phyloP scores from a whole-genome alignment of 169 alveolate species.

The Fabrea salina region DNA sequence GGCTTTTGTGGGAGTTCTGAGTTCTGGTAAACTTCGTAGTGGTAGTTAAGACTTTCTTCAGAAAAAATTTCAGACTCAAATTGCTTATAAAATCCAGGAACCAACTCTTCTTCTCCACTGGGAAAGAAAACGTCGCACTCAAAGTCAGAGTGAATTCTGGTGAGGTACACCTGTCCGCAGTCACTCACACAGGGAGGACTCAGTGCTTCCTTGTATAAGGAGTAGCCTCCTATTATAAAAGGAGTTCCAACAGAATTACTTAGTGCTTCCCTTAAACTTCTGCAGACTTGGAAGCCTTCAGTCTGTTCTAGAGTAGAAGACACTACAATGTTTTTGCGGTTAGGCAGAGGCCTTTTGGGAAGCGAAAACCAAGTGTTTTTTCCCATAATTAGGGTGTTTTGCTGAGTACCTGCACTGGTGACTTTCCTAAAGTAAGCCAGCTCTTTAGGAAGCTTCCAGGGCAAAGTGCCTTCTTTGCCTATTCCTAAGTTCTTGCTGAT shows the following conservation, averaged over 20 bases:
- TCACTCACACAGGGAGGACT: constrained; percentile 52
- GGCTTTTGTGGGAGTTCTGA: too few species aligned
- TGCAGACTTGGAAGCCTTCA: neutral
- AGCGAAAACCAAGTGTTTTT: constrained; percentile 94
- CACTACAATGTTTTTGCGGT: constrained; percentile 86
- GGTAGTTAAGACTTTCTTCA: too few species aligned
- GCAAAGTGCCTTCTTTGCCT: constrained; percentile 85
- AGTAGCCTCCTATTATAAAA: constrained; percentile 82
- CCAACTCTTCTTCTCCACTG: neutral
- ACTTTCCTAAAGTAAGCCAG: constrained; percentile 77
- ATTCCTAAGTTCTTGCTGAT: constrained; percentile 69
- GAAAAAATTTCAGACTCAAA: constrained; percentile 43
- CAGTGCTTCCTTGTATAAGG: constrained; percentile 75
- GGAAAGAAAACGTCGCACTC: constrained; percentile 78
- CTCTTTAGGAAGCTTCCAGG: constrained; percentile 90
- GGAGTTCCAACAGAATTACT: neutral
- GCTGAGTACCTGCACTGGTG: constrained; percentile 47
- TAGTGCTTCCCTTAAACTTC: constrained; percentile 41
- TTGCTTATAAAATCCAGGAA: constrained; percentile 44
- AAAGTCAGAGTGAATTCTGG: constrained; percentile 81
- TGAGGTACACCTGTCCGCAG: constrained; percentile 63
- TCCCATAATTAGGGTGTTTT: constrained; percentile 95
- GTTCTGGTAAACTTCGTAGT: too few species aligned
- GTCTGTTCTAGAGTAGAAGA: constrained; percentile 59
- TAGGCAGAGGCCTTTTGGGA: constrained; percentile 86